phyloP scores from a whole-genome alignment of 257 asterid genomes.

The Solanum appendiculatum region DNA sequence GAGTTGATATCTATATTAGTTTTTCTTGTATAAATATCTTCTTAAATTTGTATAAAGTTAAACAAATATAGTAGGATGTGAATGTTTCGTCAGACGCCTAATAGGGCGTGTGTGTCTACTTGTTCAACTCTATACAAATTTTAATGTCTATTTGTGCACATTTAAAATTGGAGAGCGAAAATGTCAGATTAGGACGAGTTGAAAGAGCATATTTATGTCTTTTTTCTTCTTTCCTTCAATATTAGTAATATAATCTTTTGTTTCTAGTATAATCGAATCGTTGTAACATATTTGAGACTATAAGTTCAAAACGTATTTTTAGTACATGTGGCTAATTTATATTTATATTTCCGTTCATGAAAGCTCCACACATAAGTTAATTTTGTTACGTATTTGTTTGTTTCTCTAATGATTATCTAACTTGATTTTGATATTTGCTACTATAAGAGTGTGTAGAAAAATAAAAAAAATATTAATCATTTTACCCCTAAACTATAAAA shows the following conservation, averaged over 20 bases:
- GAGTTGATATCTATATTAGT: no score
- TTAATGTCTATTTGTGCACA: neutral
- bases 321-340: neutral
- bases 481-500: neutral
- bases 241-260: neutral
- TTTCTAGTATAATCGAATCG: neutral
- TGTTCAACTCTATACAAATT: no score
- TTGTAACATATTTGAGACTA: neutral
- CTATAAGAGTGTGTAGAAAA: neutral
- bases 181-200: no score
- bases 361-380: neutral
- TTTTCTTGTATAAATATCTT: no score
- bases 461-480: neutral
- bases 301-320: neutral
- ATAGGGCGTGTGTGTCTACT: no score
- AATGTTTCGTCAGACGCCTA: no score
- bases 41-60: no score
- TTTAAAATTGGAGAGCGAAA: no score
- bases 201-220: neutral
- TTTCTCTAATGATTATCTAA: neutral
- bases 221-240: neutral
- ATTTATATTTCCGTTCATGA: neutral
- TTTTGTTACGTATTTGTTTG: neutral
- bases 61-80: no score
- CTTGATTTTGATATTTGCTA: neutral